A percentile compares a stretch with the other conserved stretches of the same genome.
Conservation (phyloP, 2,329 filamentous ascomycete species). For the Scorias spongiosa region DNA sequence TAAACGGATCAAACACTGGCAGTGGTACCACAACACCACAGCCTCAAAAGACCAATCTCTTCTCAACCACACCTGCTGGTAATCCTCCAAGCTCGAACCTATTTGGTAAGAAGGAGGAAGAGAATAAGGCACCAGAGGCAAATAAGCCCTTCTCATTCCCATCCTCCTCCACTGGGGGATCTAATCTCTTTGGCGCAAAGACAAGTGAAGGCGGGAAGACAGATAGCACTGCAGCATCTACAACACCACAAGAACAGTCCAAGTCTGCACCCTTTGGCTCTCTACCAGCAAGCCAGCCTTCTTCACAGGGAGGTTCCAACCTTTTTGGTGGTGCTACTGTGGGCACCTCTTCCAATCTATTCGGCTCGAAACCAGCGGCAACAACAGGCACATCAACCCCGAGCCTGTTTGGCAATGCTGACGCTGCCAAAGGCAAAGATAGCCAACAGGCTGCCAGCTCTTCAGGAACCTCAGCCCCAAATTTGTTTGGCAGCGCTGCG, state of each 20-base stretch:
- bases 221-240: not conserved
- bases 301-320: not conserved
- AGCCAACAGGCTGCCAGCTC: not conserved
- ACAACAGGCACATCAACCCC: not conserved
- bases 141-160: conserved; percentile 4
- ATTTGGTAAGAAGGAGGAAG: conserved; percentile 4
- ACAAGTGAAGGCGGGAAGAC: not conserved
- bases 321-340: not conserved
- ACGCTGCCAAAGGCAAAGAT: not conserved
- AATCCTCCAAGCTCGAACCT: conserved; percentile 7
- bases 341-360: not conserved
- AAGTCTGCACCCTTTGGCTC: not conserved
- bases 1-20: conserved; percentile 1
- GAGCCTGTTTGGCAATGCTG: not conserved
- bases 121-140: conserved; percentile 14
- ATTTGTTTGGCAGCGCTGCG: not conserved
- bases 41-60: conserved; percentile 7
- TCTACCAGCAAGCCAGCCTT: not conserved
- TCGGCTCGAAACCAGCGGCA: not conserved
- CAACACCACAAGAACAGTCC: not conserved
- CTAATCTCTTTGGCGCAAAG: conserved; percentile 4
- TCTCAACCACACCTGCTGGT: conserved; percentile 17
- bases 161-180: conserved; percentile 2
- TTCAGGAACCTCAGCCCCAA: not conserved
- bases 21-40: conserved; percentile 11